Evolutionary conservation across 1,139 yeast species (phyloP).

Genomic region (Candida labiduridarum): DNA sequence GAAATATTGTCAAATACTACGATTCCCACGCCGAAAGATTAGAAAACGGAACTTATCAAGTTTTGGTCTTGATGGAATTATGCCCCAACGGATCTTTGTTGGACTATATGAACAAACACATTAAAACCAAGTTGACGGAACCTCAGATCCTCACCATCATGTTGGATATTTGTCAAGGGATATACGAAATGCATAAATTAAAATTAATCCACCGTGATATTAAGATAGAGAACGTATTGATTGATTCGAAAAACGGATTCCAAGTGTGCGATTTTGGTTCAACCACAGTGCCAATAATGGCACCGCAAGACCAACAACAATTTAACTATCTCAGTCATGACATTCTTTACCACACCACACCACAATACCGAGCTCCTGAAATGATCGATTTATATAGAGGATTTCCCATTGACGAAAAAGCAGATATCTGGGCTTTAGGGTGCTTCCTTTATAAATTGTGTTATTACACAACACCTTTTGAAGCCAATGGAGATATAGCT

Average conservation of each 20-base stretch:
- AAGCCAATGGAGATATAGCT: slow-evolving; percentile 71
- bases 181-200: slow-evolving; percentile 71
- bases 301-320: slow-evolving; percentile 67
- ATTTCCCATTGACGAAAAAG: slow-evolving; percentile 70
- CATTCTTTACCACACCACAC: slow-evolving; percentile 75
- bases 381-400: slow-evolving; percentile 74
- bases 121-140: slow-evolving; percentile 64
- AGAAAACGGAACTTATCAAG: slow-evolving; percentile 62
- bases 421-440: slow-evolving; percentile 86
- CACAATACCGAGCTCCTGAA: slow-evolving; percentile 82
- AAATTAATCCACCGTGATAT: slow-evolving; percentile 73
- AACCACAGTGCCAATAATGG: slow-evolving; percentile 59
- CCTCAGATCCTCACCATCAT: slow-evolving; percentile 65
- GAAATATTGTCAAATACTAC: slow-evolving; percentile 65
- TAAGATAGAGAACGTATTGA: slow-evolving; percentile 75
- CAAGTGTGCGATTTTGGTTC: slow-evolving; percentile 83
- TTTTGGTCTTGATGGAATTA: slow-evolving; percentile 74
- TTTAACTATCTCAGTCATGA: slow-evolving; percentile 64
- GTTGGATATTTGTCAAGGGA: slow-evolving; percentile 67
- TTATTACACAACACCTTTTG: slow-evolving; percentile 82
- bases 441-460: slow-evolving; percentile 75
- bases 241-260: slow-evolving; percentile 56
- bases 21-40: slow-evolving; percentile 79
- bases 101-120: slow-evolving; percentile 72
- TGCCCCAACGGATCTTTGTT: slow-evolving; percentile 73